A percentile compares a stretch with the other conserved stretches of the same genome.
phyloP scores from a whole-genome alignment of 78 protist genomes.

The Dictyostelium brefeldianum region DNA sequence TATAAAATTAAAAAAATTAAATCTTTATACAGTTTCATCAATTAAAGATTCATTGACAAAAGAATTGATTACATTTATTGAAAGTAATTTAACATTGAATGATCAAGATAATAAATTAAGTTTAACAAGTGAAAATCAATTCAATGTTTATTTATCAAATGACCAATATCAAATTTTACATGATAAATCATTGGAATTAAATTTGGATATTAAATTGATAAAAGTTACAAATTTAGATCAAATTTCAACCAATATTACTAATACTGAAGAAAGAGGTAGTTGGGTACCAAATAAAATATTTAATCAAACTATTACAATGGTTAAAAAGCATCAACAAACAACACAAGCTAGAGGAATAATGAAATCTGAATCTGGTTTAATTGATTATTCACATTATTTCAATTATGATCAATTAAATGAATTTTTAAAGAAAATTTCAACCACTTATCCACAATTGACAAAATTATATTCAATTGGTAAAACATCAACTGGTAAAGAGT shows the following conservation, averaged over 20 bases:
- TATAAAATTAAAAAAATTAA: slow-evolving; percentile 7
- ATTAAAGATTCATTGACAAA: background rate
- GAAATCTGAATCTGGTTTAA: background rate
- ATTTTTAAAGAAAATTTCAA: background rate
- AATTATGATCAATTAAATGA: background rate
- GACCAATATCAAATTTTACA: background rate
- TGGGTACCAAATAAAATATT: background rate
- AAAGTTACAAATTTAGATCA: background rate
- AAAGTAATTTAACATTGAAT: background rate
- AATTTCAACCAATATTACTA: background rate
- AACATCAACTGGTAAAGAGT: slow-evolving; percentile 8
- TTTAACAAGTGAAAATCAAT: background rate
- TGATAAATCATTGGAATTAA: background rate
- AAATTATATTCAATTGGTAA: slow-evolving; percentile 67
- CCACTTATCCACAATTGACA: slow-evolving; percentile 14
- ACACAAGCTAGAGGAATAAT: too few relatives aligned
- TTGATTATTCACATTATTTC: background rate
- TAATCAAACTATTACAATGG: background rate
- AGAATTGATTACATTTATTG: background rate
- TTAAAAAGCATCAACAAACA: background rate
- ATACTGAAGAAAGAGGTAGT: background rate
- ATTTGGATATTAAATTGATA: background rate
- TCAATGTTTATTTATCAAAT: slow-evolving; percentile 10
- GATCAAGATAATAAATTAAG: background rate
- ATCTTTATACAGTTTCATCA: background rate